Base-by-base conservation (phyloP, 192 early-diverging fungal species). In the Allomyces arbusculus region DNA sequence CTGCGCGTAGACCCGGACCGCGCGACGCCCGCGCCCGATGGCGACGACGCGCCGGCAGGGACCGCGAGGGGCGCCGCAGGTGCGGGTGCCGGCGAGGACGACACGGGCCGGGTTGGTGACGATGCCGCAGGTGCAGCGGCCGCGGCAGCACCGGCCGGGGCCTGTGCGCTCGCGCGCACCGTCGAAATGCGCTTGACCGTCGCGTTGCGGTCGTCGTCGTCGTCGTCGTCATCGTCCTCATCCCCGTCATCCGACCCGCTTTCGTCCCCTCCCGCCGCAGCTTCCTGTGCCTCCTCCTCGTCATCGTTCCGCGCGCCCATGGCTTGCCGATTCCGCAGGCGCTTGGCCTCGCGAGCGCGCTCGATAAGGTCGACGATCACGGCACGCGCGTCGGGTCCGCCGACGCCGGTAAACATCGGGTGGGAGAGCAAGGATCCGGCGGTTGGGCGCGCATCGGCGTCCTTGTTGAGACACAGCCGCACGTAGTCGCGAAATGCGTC, bases 391-490 rank as follows among this genome's bases (percentile, higher is more conserved):
- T 14, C 20, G 50, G 50, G 50, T 3, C 16, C 50, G 20, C 20
- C 5, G 16, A 58, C 67, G 65, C 66, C 73, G 55, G 72, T 63
- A 20, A 89, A 79, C 84, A 84, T 88, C 11, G 80, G 74, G 71
- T 89, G 90, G 45, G 77, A 72, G n/a, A 84, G 73, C 24, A 94
- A 76, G 64, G 81, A 81, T 40, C 70, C 78, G 10, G 91, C 90
- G 0, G 83, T 77, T 6, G 82, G 78, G 24, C 86, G 76, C 11
- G 79, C 73, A 16, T 82, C 80, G n/a, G 80, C 79, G 67, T 90
- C 85, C 66, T 89, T 87, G 28, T 86, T 83, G 62, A 92, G 88
- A 64, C 90, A 92, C 62, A 79, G 72, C 44, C 80, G 75, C 26
- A 94, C 73, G 74, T 92, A 94, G 66, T 94, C 85, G 10, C 74